phyloP scores from a whole-genome alignment of 2,329 filamentous ascomycete genomes.

The Bipolaris bicolor region DNA sequence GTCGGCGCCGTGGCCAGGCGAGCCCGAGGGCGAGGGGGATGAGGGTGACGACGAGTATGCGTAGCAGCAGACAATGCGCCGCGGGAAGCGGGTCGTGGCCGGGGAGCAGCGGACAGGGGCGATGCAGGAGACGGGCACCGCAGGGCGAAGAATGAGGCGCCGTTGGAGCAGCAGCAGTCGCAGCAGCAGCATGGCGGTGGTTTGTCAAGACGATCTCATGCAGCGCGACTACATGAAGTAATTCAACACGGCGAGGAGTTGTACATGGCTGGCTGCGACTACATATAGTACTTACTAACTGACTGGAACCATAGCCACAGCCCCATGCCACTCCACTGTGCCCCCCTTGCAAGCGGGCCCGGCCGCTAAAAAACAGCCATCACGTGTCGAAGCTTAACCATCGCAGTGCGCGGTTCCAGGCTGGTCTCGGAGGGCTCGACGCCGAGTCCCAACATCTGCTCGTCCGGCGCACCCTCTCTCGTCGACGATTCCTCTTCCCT shows the following conservation, averaged over 20 bases:
- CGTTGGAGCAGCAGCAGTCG: neutral
- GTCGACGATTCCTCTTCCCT: conserved; percentile 7
- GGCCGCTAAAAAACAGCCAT: conserved; percentile 10
- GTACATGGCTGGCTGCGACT: too few relatives aligned
- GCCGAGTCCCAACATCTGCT: conserved; percentile 29
- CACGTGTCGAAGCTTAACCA: conserved; percentile 16
- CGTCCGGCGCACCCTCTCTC: conserved; percentile 16
- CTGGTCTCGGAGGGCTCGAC: conserved; percentile 10
- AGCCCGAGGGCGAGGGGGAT: neutral
- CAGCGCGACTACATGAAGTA: neutral
- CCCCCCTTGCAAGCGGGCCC: conserved; percentile 7
- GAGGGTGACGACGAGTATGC: neutral
- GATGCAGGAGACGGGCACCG: neutral
- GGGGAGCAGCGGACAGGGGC: neutral
- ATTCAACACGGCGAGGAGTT: too few relatives aligned
- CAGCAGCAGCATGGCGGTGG: conserved; percentile 3
- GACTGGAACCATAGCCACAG: too few relatives aligned
- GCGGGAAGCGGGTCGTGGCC: neutral
- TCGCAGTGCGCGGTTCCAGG: conserved; percentile 12
- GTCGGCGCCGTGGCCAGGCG: conserved; percentile 18
- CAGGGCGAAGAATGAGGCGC: neutral
- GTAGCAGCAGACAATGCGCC: neutral
- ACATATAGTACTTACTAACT: neutral
- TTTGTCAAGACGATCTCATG: conserved; percentile 24
- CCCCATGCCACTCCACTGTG: too few relatives aligned